A percentile compares a stretch with the other conserved stretches of the same genome.
These are phyloP conservation scores for Allomyces macrogynus DNA, from an alignment of 192 early-diverging fungal genomes.

Conservation along the genomic window DNA sequence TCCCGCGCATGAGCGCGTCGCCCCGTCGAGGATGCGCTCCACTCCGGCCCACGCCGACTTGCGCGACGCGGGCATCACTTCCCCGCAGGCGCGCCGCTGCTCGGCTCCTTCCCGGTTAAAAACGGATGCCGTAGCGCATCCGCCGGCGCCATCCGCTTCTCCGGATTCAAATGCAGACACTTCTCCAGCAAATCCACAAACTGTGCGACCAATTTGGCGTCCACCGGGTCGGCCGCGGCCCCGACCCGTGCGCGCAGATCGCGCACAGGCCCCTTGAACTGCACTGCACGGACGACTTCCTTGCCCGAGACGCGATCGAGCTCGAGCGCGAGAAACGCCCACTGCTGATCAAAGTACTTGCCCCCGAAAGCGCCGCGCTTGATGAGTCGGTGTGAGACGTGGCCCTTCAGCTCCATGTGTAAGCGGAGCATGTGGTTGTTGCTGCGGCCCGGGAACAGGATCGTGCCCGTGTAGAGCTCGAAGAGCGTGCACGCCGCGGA, in stretches of 20 bases:
- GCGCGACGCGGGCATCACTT: no score
- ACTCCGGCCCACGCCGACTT: no score
- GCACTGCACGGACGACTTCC: slow-evolving; percentile 46
- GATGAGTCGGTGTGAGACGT: slow-evolving; percentile 63
- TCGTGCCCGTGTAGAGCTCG: slow-evolving; percentile 87
- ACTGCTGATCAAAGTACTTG: slow-evolving; percentile 74
- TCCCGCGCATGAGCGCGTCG: no score
- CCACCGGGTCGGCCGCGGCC: slow-evolving; percentile 23
- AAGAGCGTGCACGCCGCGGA: slow-evolving; percentile 84
- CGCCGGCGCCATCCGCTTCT: slow-evolving; percentile 62
- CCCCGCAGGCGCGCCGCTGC: no score
- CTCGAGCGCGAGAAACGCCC: slow-evolving; percentile 40
- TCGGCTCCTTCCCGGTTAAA: slow-evolving; percentile 14
- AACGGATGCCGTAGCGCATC: slow-evolving; percentile 84
- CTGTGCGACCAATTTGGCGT: slow-evolving; percentile 29
- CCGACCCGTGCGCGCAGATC: slow-evolving; percentile 52
- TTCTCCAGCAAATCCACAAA: slow-evolving; percentile 79
- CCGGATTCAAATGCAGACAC: slow-evolving; percentile 61
- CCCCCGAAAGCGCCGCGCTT: slow-evolving; percentile 57
- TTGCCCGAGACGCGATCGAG: slow-evolving; percentile 39
- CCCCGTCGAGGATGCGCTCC: no score
- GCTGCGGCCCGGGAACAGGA: slow-evolving; percentile 75
- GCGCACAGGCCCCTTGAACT: slow-evolving; percentile 38
- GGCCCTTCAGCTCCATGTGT: slow-evolving; percentile 86
- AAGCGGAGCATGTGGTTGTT: slow-evolving; percentile 93